Conservation (phyloP, 768 basidiomycete genomes). For the Cubamyces lactineus region DNA sequence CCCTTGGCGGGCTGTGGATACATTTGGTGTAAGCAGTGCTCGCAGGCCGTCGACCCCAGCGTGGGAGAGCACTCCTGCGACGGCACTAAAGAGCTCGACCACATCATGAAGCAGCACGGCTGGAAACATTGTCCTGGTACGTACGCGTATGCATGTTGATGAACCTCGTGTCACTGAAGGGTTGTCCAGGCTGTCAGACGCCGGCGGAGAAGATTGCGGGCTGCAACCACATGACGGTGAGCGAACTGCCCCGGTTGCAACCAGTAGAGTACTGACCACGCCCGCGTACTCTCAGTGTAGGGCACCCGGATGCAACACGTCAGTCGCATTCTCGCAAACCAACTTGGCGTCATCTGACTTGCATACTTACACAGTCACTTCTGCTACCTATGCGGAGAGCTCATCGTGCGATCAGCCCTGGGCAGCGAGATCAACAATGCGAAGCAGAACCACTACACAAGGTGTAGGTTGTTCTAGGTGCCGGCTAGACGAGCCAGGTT, state of each 20-base stretch:
- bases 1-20: constrained; percentile 51
- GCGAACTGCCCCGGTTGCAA: background rate
- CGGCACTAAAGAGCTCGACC: constrained; percentile 55
- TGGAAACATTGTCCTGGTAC: constrained; percentile 69
- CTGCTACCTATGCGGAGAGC: constrained; percentile 39
- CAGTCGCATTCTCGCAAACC: constrained; percentile 6
- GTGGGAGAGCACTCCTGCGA: constrained; percentile 60
- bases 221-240: constrained; percentile 43
- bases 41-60: constrained; percentile 40
- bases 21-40: constrained; percentile 66
- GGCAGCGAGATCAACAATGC: constrained; percentile 28
- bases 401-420: constrained; percentile 35
- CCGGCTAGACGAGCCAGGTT: too few relatives aligned
- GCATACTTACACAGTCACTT: constrained; percentile 33
- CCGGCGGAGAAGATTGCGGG: constrained; percentile 38
- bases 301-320: constrained; percentile 40
- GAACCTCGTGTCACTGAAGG: background rate
- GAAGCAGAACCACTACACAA: constrained; percentile 32
- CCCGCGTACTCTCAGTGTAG: constrained; percentile 30
- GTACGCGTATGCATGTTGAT: constrained; percentile 9
- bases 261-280: background rate
- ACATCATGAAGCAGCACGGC: constrained; percentile 54
- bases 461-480: constrained; percentile 31
- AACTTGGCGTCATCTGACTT: too few relatives aligned
- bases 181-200: constrained; percentile 43